Percentiles rank a stretch among this genome's conserved stretches.
Evolutionary conservation across 2,329 filamentous ascomycete genomes (phyloP).

Genomic region (Escovopsis weberi): DNA sequence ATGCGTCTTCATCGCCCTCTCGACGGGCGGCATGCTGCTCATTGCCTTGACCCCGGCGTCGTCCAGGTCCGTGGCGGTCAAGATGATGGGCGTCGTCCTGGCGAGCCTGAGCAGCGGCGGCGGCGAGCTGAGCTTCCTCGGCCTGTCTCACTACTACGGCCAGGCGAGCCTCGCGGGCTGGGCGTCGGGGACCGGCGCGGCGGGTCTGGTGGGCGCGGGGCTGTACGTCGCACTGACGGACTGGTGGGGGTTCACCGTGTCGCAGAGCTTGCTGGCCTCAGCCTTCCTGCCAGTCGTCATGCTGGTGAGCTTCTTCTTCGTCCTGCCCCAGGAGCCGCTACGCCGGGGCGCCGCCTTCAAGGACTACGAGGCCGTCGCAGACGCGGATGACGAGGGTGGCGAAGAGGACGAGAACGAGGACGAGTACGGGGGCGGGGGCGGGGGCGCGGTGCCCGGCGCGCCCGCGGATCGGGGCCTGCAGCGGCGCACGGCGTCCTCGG

Average conservation of each 20-base stretch:
- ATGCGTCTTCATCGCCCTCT: conserved; percentile 57
- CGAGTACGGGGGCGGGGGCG: conserved; percentile 20
- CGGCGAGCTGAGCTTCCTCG: conserved; percentile 82
- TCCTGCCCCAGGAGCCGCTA: conserved; percentile 58
- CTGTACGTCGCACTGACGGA: conserved; percentile 79
- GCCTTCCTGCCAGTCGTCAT: conserved; percentile 71
- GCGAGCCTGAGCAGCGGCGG: conserved; percentile 75
- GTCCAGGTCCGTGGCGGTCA: conserved; percentile 58
- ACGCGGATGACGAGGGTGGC: conserved; percentile 24
- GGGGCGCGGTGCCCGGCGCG: background rate
- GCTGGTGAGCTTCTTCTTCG: conserved; percentile 70
- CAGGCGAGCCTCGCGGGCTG: conserved; percentile 76
- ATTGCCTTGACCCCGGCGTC: conserved; percentile 63
- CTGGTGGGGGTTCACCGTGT: conserved; percentile 60
- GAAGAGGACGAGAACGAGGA: conserved; percentile 21
- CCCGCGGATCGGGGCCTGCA: too few species aligned
- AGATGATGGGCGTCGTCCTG: conserved; percentile 70
- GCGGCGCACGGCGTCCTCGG: conserved; percentile 25
- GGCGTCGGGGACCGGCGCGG: conserved; percentile 84
- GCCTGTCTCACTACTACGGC: conserved; percentile 87
- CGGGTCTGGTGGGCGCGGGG: conserved; percentile 74
- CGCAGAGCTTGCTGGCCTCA: conserved; percentile 58
- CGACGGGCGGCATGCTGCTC: conserved; percentile 75
- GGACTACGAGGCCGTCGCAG: conserved; percentile 40
- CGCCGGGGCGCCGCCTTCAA: conserved; percentile 27